Evolutionary conservation across 2,329 filamentous ascomycete species (phyloP), one percentile per base, ranked within the genome.

Genomic region (Dichotomopilus funicola): DNA sequence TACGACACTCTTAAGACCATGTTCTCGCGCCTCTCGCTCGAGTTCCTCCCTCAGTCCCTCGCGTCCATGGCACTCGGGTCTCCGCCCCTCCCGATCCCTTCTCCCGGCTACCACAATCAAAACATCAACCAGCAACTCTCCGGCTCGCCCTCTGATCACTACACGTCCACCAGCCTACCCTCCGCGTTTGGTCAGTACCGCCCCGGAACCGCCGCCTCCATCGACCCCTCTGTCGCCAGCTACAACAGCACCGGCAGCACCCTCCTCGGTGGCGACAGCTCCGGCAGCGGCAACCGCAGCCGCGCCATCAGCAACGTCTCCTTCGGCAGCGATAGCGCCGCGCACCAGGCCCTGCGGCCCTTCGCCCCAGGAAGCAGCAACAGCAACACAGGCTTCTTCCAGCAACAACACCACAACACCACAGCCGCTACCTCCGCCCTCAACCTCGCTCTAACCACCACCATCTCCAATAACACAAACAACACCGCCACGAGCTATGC

Each of bases 1-100:
- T 94, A 95, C 71, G 91, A 96, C 54, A 85, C 83, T 6, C 81
- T 99, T 31, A 95, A 94, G 75, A 82, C 84, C 6, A 92, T 94
- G 55, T 96, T 96, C 73, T 95, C 89, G 2, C 85, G 92, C 2
- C 78, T 97, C 0, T 91, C 87, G 3, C 82, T 97, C 1, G 91
- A 96, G 61, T 94, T 87, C 58, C 67, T 84, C 5, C 81, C 81
- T 1, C 77, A 78, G 13, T 76, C 76, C 2, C 71, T 82, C 35
- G 75, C 72, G 57, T 78, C 68, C 62, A 76, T 78, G 61, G 77
- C 78, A 2, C 69, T 82, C 10, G 72, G 75, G 64, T 86, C 75
- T 5, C 57, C 59, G 62, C 85, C 75, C 53, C 76, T 69, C 55
- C 75, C 68, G 47, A 79, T 76, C 63, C 72, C 50, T 66, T 73